phyloP scores from a whole-genome alignment of 1,284 basidiomycete species.

The Inonotus hispidus region DNA sequence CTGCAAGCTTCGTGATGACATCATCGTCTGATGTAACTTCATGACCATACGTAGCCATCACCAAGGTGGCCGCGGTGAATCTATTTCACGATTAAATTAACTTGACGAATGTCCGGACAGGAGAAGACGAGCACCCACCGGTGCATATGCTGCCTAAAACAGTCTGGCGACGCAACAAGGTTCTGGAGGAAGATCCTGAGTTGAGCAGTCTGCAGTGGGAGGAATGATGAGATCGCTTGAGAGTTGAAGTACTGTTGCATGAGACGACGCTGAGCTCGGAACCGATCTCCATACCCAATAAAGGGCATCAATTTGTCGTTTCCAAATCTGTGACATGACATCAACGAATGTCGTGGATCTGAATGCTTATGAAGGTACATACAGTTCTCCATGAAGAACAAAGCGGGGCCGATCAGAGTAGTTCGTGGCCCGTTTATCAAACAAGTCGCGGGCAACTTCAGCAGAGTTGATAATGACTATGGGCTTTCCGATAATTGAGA shows the following conservation, averaged over 20 bases:
- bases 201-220: slow-evolving; percentile 28
- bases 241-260: slow-evolving; percentile 29
- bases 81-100: neutral
- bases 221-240: slow-evolving; percentile 24
- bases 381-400: slow-evolving; percentile 30
- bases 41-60: slow-evolving; percentile 11
- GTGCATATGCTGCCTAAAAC: slow-evolving; percentile 25
- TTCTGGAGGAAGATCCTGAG: slow-evolving; percentile 27
- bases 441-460: slow-evolving; percentile 29
- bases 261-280: slow-evolving; percentile 32
- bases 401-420: slow-evolving; percentile 34
- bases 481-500: slow-evolving; percentile 27
- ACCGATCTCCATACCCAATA: slow-evolving; percentile 30
- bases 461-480: slow-evolving; percentile 31
- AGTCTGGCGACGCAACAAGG: slow-evolving; percentile 26
- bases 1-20: slow-evolving; percentile 25
- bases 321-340: slow-evolving; percentile 20
- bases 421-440: slow-evolving; percentile 31
- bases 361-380: neutral
- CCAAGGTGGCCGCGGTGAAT: slow-evolving; percentile 1
- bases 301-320: slow-evolving; percentile 31
- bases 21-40: slow-evolving; percentile 25
- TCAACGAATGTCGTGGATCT: neutral
- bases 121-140: slow-evolving; percentile 22
- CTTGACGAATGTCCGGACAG: neutral